phyloP scores from a whole-genome alignment of 2,329 filamentous ascomycete species.

The Venturia carpophila region DNA sequence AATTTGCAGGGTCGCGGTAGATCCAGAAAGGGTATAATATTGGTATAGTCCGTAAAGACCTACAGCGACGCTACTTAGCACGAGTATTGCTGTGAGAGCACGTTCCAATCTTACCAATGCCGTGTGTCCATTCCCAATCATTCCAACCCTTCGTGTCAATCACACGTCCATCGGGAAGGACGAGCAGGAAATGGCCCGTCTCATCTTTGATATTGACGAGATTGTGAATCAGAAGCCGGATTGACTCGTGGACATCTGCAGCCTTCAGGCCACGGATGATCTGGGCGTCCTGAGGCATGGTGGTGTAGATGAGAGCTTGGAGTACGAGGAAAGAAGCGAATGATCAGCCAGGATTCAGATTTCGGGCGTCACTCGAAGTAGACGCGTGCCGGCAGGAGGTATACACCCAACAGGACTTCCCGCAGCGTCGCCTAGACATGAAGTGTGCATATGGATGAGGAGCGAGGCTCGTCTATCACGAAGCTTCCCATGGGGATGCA shows the following conservation, averaged over 20 bases:
- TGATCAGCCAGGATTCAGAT: neutral
- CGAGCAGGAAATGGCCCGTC: slow-evolving; percentile 65
- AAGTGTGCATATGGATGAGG: neutral
- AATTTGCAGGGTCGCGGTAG: slow-evolving; percentile 51
- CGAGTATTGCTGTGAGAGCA: neutral
- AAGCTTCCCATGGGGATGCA: neutral
- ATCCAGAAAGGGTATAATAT: slow-evolving; percentile 66
- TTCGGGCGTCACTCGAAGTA: neutral
- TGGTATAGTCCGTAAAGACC: slow-evolving; percentile 73
- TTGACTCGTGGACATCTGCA: slow-evolving; percentile 30
- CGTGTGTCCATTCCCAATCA: slow-evolving; percentile 78
- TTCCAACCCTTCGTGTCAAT: slow-evolving; percentile 83
- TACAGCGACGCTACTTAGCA: neutral
- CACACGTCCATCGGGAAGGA: slow-evolving; percentile 61
- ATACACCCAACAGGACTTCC: slow-evolving; percentile 7
- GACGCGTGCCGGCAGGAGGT: slow-evolving; percentile 1
- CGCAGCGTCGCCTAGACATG: neutral
- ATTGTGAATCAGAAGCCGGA: slow-evolving; percentile 62
- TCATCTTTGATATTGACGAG: slow-evolving; percentile 70
- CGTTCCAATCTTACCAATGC: slow-evolving; percentile 44
- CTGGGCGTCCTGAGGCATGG: slow-evolving; percentile 14
- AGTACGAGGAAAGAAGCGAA: neutral
- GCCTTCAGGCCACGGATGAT: slow-evolving; percentile 11
- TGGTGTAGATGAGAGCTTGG: neutral
- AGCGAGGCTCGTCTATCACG: neutral